Evolutionary conservation across 73 alveolate genomes (phyloP), one percentile per base, ranked within the genome.

Genomic region (Paramecium primaurelia): DNA sequence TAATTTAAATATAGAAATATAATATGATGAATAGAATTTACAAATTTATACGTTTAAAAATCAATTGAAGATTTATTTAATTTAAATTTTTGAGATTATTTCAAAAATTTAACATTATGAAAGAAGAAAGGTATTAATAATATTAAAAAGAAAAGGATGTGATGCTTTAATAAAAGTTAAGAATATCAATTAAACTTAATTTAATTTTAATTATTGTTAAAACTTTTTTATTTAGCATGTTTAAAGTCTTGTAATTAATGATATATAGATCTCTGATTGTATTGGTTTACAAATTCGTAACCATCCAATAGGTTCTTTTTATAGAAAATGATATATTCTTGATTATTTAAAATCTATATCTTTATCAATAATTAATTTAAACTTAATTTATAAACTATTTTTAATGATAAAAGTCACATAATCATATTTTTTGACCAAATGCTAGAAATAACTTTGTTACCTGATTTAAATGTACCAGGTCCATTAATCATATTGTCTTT

Each of bases 401-500:
- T 40, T 40, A 22, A 54, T 54, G 36, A 18, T 9, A 37, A 20
- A 36, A 36, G 9, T 75, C 88, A 75, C 30, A 36, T 16, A 34
- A 75, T 75, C n/a, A 75, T 2, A 75, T 75, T 75, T n/a, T 38
- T 36, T 3, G 58, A 16, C 88, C 88, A 75, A 34, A 42, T 75
- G 14, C 88, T 42, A 10, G 58, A 38, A 25, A 75, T 75, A 20
- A 38, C 88, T 16, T 75, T 12, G 34, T 36, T 38, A 6, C 68
- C 68, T 75, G 88, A 30, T 75, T 75, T 75, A 38, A 75, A 75
- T 14, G 60, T 75, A 6, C 88, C 88, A 16, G 58, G 58, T 16
- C 88, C 88, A 75, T 75, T 26, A 16, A 75, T 75, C 60, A 75
- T 38, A 42, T 75, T 42, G 0, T 40, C 91, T 49, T 80, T 80